Evolutionary conservation across 108 stramenopile genomes (phyloP).

Genomic region (Skeletonema tropicum): DNA sequence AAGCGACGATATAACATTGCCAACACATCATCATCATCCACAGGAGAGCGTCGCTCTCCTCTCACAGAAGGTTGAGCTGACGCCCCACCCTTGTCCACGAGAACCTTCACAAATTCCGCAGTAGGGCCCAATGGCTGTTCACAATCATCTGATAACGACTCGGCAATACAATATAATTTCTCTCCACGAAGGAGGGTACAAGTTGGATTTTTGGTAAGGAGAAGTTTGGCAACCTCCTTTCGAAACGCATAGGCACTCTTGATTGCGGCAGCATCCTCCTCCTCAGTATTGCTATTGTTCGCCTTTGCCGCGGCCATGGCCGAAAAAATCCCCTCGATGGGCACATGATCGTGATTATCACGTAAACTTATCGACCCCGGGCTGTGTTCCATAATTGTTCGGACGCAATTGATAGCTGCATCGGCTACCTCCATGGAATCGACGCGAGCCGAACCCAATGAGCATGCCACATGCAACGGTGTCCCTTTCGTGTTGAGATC

Average conservation of each 20-base stretch:
- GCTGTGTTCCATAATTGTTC: conserved; percentile 30
- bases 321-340: conserved; percentile 48
- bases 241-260: conserved; percentile 26
- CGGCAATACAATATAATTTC: conserved; percentile 61
- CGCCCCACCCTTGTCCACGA: conserved; percentile 27
- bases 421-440: conserved; percentile 18
- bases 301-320: conserved; percentile 50
- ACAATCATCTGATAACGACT: conserved; percentile 78
- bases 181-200: conserved; percentile 8
- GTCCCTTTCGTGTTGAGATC: conserved; percentile 61
- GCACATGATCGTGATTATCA: conserved; percentile 61
- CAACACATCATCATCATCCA: conserved; percentile 74
- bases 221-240: conserved; percentile 11
- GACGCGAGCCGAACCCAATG: conserved; percentile 41
- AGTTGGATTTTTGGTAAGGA: conserved; percentile 1
- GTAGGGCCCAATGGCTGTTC: conserved; percentile 57
- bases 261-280: conserved; percentile 14
- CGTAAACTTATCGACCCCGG: conserved; percentile 28
- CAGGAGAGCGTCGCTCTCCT: neutral
- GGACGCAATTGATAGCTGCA: conserved; percentile 35
- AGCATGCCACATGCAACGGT: conserved; percentile 75
- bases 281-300: conserved; percentile 8
- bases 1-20: conserved; percentile 83
- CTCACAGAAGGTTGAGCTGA: conserved; percentile 12
- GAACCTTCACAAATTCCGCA: conserved; percentile 52